These are phyloP conservation scores for Claviceps citrina DNA, from an alignment of 2,329 filamentous ascomycete species.

Conservation along the genomic window DNA sequence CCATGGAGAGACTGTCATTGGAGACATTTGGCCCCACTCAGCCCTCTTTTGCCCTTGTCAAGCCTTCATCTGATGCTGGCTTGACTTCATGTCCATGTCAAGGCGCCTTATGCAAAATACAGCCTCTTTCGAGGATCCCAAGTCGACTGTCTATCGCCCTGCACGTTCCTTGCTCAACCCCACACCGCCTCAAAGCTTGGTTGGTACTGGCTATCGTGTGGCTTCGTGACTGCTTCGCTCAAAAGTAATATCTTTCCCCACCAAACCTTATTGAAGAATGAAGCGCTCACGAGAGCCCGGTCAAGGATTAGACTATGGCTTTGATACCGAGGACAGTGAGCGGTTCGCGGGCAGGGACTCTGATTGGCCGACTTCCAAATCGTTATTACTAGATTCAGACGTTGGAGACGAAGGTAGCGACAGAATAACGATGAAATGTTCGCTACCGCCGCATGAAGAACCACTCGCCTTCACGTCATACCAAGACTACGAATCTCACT, in stretches of 20 bases:
- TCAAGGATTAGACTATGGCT: constrained; percentile 25
- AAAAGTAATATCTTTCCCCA: constrained; percentile 7
- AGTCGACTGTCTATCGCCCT: no score
- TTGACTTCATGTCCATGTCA: not conserved
- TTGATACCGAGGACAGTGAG: constrained; percentile 6
- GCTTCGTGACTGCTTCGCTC: not conserved
- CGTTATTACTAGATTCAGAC: constrained; percentile 41
- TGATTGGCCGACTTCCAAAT: constrained; percentile 31
- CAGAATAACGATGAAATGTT: constrained; percentile 54
- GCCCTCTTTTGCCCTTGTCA: not conserved
- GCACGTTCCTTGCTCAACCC: not conserved
- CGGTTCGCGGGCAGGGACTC: constrained; percentile 6
- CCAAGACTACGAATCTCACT: constrained; percentile 76
- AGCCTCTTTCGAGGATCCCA: no score
- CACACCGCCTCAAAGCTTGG: not conserved
- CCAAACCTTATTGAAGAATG: constrained; percentile 24
- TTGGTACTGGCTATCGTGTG: not conserved
- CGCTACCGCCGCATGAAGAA: constrained; percentile 62
- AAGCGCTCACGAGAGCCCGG: constrained; percentile 48
- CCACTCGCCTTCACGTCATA: constrained; percentile 57
- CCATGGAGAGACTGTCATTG: no score
- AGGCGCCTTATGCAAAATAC: no score
- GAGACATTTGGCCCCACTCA: not conserved
- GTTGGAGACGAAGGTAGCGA: constrained; percentile 19
- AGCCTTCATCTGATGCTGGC: no score